Evolutionary conservation across 129 eudicot genomes (phyloP).

Genomic region (Artemisia annua): DNA sequence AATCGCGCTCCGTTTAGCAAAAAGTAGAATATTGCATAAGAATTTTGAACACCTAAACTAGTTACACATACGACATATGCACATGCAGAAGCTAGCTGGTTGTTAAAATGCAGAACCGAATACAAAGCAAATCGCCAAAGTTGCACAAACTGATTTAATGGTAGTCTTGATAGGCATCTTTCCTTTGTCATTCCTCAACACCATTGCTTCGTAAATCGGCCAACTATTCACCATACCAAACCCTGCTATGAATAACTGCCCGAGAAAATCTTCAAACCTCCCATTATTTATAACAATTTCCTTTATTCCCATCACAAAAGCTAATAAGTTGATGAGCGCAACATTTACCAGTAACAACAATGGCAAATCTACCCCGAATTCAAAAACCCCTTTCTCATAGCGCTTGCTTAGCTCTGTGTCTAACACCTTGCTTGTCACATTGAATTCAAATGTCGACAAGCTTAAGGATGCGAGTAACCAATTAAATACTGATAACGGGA

Average conservation of each 20-base stretch:
- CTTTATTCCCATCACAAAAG: conserved; percentile 26
- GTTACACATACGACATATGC: no score
- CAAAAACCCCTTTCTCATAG: conserved; percentile 50
- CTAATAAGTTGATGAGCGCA: conserved; percentile 36
- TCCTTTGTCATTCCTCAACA: conserved; percentile 59
- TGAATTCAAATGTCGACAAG: conserved; percentile 36
- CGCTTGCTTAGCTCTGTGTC: conserved; percentile 45
- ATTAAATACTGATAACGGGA: conserved; percentile 32
- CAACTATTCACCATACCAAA: conserved; percentile 49
- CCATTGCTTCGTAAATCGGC: conserved; percentile 63
- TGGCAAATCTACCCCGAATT: conserved; percentile 49
- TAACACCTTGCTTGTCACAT: conserved; percentile 41
- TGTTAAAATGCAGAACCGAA: conserved; percentile 25
- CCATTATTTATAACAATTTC: background rate
- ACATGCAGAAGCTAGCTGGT: background rate
- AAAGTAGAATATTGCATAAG: no score
- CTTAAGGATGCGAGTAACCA: conserved; percentile 35
- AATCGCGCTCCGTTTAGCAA: no score
- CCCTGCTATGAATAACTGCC: conserved; percentile 52
- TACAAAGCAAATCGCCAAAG: conserved; percentile 14
- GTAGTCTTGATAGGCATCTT: conserved; percentile 50
- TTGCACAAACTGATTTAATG: conserved; percentile 29
- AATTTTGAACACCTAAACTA: no score
- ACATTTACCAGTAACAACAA: conserved; percentile 35
- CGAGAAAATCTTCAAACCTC: conserved; percentile 16